A percentile compares a stretch with the other conserved stretches of the same genome.
Evolutionary conservation across 352 stramenopile genomes (phyloP).

Genomic region (Pythium rishiriense): DNA sequence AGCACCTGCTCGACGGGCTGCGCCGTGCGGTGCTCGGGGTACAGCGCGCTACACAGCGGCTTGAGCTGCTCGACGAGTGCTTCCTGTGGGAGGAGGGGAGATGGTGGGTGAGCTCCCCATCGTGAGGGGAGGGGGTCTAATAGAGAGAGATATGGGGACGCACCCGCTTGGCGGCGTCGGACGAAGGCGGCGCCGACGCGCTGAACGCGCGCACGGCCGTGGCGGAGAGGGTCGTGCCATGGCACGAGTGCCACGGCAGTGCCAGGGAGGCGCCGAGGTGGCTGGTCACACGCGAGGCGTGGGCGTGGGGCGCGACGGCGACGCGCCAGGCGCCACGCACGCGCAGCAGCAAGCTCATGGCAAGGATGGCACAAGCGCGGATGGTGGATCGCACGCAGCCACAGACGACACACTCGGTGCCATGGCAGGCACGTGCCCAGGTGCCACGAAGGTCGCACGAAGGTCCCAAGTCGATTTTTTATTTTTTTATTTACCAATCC

Average conservation of each 20-base stretch:
- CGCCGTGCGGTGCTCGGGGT: slow-evolving; percentile 44
- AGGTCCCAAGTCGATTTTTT: background rate
- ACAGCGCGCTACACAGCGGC: slow-evolving; percentile 54
- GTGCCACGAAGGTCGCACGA: slow-evolving; percentile 24
- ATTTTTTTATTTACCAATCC: too few species aligned
- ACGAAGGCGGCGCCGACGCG: background rate
- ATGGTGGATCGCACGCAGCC: too few species aligned
- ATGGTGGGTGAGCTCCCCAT: too few species aligned
- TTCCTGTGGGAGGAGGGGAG: slow-evolving; percentile 5
- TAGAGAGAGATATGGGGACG: background rate
- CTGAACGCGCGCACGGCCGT: too few species aligned
- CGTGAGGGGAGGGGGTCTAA: too few species aligned
- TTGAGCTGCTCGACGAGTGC: slow-evolving; percentile 43
- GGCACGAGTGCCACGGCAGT: background rate
- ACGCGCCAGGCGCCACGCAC: slow-evolving; percentile 3
- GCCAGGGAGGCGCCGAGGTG: too few species aligned
- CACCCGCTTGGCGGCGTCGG: background rate
- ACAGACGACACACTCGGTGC: background rate
- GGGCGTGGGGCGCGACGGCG: too few species aligned
- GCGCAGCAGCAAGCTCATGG: slow-evolving; percentile 9
- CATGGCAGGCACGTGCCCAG: slow-evolving; percentile 1
- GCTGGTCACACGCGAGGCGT: too few species aligned
- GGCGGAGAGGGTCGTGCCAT: background rate
- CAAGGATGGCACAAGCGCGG: background rate
- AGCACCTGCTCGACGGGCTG: slow-evolving; percentile 31